Percentiles rank a stretch among this genome's conserved stretches.
phyloP scores from a whole-genome alignment of 495 filamentous ascomycete genomes.

The Chaetomidium leptoderma region DNA sequence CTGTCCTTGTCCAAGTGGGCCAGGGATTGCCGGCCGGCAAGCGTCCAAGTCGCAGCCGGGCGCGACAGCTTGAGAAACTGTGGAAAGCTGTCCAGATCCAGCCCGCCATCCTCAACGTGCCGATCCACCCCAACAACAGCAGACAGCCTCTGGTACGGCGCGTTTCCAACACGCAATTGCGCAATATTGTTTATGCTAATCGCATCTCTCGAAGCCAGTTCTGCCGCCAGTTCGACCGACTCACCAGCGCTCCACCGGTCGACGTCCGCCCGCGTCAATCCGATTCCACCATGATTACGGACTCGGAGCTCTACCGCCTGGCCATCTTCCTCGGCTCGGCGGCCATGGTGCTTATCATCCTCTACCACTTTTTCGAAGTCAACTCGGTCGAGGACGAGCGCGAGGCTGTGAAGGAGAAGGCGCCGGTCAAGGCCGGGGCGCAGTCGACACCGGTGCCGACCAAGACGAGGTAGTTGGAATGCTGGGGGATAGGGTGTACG shows the following conservation, averaged over 20 bases:
- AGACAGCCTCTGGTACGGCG: not conserved
- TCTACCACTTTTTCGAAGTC: slow-evolving; percentile 97
- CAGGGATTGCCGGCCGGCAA: not conserved
- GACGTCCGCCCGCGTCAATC: slow-evolving; percentile 2
- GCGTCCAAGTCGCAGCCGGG: too few species aligned
- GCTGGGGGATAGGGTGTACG: slow-evolving; percentile 16
- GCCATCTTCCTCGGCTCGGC: slow-evolving; percentile 90
- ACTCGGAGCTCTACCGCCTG: slow-evolving; percentile 76
- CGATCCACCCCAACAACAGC: not conserved
- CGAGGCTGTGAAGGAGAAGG: slow-evolving; percentile 56
- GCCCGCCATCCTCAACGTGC: not conserved
- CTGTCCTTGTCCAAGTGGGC: not conserved
- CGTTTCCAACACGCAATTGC: not conserved
- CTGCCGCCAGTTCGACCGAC: not conserved
- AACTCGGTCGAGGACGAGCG: slow-evolving; percentile 63
- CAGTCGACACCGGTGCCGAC: slow-evolving; percentile 47
- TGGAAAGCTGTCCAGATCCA: slow-evolving; percentile 33
- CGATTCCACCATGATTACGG: slow-evolving; percentile 66
- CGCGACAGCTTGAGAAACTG: slow-evolving; percentile 20
- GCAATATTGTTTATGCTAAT: not conserved
- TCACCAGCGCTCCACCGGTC: not conserved
- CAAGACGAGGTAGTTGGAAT: slow-evolving; percentile 22
- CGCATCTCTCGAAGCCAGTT: not conserved
- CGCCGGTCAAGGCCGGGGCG: slow-evolving; percentile 53
- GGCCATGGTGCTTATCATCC: slow-evolving; percentile 87